These are phyloP conservation scores for Microcos paniculata DNA, from an alignment of 345 rosid species.

Conservation along the genomic window DNA sequence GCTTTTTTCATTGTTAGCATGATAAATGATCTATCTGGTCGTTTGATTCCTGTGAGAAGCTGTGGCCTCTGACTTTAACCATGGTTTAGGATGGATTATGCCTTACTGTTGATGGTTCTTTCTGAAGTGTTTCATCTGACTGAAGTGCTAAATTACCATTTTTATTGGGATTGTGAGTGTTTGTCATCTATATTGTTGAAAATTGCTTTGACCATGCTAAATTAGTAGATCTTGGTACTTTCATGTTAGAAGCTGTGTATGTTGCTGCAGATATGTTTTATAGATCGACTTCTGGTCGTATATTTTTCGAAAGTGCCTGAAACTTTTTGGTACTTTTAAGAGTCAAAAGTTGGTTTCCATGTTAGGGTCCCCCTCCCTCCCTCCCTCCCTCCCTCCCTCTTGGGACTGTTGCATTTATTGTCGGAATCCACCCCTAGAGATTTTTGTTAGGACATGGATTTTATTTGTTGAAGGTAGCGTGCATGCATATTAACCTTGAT, in stretches of 20 bases:
- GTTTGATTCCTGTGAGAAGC: background rate
- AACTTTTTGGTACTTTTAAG: background rate
- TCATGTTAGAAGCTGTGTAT: background rate
- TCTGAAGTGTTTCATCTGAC: background rate
- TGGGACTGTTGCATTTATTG: background rate
- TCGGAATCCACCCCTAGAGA: background rate
- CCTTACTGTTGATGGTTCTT: background rate
- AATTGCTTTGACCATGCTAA: background rate
- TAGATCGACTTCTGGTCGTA: background rate
- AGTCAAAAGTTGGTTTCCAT: background rate
- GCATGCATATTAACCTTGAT: background rate
- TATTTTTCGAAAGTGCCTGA: background rate
- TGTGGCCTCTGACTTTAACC: conserved; percentile 6
- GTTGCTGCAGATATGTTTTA: background rate
- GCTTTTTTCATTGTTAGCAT: background rate
- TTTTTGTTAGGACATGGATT: background rate
- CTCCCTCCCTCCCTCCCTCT: no score
- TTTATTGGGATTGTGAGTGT: background rate
- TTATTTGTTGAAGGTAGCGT: background rate
- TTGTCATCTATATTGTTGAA: background rate
- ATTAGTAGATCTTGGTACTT: background rate
- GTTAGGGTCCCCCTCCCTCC: no score
- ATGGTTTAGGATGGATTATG: background rate
- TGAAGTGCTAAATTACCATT: background rate
- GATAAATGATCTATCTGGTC: background rate